Evolutionary conservation across 2,329 filamentous ascomycete species (phyloP), one percentile per base, ranked within the genome.

Genomic region (Claviceps spartinae): DNA sequence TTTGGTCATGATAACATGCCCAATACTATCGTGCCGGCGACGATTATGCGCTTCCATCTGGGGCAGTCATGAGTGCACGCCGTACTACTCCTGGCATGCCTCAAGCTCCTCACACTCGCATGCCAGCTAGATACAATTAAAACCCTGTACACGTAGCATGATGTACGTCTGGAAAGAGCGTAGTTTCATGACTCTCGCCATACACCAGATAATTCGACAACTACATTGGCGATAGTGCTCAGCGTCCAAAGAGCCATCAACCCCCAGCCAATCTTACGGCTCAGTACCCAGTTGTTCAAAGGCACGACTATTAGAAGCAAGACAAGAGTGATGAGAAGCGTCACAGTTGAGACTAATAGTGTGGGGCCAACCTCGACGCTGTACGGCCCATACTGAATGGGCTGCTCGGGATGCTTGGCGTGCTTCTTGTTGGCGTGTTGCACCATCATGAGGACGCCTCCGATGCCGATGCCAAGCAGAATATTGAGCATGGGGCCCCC

Each of bases 401-500:
- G 76, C 54, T 72, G 69, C 18, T 80, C 72, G 0, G 86, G 86
- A 60, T 91, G 82, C 58, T 83, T 83, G 30, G 72, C 68, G 55
- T 87, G 81, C 50, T 74, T 74, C 56, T 79, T 74, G 59, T 85
- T 79, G 18, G 85, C 85, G 36, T 80, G 76, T 51, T 77, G 77
- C 16, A 94, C 75, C 52, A 87, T 90, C 78, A 96, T 93, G 64
- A 90, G 94, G 41, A 88, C 78, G 16, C 93, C 93, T 26, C 86
- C 86, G 4, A 97, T 74, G n/a, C 93, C 93, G 50, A 98, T 90
- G 0, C 93, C 93, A 4, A 98, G 78, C 0, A 98, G 72, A 56
- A 98, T 98, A 61, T 98, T 98, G 42, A 98, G 78, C 88, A 98
- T 91, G 0, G 93, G 93, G 0, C 93, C 94, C n/a, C 93, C 93